Percentiles rank a stretch among this genome's conserved stretches.
Conservation (phyloP, 1,284 basidiomycete genomes). For the Trichosporon coremiiforme region DNA sequence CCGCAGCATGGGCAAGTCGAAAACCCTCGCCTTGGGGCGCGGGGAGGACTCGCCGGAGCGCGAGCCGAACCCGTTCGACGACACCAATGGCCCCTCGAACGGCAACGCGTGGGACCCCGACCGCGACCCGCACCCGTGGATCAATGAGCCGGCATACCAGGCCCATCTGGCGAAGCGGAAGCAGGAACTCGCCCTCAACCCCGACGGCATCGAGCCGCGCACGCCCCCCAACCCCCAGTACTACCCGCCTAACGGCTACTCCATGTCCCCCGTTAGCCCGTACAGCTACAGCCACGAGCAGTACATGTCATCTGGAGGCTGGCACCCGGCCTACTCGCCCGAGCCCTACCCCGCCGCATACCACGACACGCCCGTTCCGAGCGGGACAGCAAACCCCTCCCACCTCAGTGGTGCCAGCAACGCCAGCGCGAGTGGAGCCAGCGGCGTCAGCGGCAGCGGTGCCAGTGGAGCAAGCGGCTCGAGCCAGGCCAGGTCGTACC, state of each 20-base stretch:
- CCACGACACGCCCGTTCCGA: not conserved
- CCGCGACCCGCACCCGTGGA: slow-evolving; percentile 23
- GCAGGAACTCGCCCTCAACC: not conserved
- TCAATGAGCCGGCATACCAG: slow-evolving; percentile 10
- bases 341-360: not conserved
- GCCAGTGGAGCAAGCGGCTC: not conserved
- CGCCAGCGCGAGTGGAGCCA: not conserved
- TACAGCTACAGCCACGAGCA: not conserved
- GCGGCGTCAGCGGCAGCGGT: not conserved
- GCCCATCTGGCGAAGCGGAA: slow-evolving; percentile 5
- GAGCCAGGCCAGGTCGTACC: not conserved
- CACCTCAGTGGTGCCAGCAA: not conserved
- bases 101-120: slow-evolving; percentile 29
- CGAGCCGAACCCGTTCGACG: slow-evolving; percentile 5
- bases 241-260: not conserved
- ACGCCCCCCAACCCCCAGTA: slow-evolving; percentile 5
- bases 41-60: slow-evolving; percentile 10
- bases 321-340: slow-evolving; percentile 9
- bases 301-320: slow-evolving; percentile 3
- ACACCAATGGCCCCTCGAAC: slow-evolving; percentile 21
- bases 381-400: not conserved
- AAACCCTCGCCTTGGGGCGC: slow-evolving; percentile 45
- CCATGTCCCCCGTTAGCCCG: not conserved
- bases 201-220: not conserved
- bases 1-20: slow-evolving; percentile 25